Evolutionary conservation across 176 grass and related monocot genomes (phyloP), one percentile per base, ranked within the genome.

Genomic region (Zoysia japonica): DNA sequence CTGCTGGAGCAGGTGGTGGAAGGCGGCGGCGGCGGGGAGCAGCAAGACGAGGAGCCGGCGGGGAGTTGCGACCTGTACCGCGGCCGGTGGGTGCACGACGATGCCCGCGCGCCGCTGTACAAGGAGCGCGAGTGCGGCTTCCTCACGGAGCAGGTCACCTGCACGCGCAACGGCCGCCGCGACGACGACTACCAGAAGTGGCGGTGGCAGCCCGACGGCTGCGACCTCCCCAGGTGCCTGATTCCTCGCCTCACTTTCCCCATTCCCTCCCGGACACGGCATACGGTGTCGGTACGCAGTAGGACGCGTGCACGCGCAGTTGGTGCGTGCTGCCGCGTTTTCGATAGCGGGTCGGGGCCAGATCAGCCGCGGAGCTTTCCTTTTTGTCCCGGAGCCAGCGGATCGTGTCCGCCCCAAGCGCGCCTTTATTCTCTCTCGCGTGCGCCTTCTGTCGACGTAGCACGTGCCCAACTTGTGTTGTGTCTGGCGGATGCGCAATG

Each of bases 71-170:
- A 97, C 44, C 8, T 97, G 65, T 93, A 89, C 73, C 64, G 19
- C 50, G 93, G 93, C 12, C 60, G 47, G 6, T 97, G 93, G 93
- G 86, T 97, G 71, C 72, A 82, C 76, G 93, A 97, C 84, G 83
- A 93, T 54, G 57, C 48, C 17, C 88, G 72, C 61, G 85, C 72
- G 71, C 93, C 90, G 47, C 15, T 89, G 4, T 97, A 97, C 84
- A 88, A 80, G 77, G 93, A 93, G 70, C 52, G 45, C 38, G 81
- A 66, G 13, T 97, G 93, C 86, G 46, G 81, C 60, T 97, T 97
- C 88, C 88, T 97, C 12, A 97, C 93, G 7, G 93, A 97, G 84
- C 93, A 97, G 85, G 93, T 97, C 72, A 91, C 88, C 78, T 97
- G 93, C 88, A 93, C 81, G 88, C 88, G 93, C 74, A 97, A 97